Evolutionary conservation across 192 early-diverging fungal species (phyloP).

Genomic region (Rhizophagus prolifer): DNA sequence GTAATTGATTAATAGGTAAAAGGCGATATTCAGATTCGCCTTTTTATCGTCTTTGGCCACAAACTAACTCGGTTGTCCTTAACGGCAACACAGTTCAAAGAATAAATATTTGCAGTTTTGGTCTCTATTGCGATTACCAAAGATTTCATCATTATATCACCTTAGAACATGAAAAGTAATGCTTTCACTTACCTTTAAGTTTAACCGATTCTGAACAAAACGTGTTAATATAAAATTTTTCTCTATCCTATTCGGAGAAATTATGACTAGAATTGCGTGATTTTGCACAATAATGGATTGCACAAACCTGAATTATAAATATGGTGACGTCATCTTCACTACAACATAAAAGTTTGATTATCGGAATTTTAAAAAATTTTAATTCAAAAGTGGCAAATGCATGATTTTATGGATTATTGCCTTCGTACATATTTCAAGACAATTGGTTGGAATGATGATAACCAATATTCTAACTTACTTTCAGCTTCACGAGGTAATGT

Average conservation of each 20-base stretch:
- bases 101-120: background rate
- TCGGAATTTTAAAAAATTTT: too few relatives aligned
- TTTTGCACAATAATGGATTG: too few relatives aligned
- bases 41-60: slow-evolving; percentile 9
- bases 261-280: too few relatives aligned
- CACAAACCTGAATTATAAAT: too few relatives aligned
- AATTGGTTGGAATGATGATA: slow-evolving; percentile 77
- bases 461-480: slow-evolving; percentile 81
- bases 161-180: background rate
- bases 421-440: slow-evolving; percentile 75
- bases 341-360: too few relatives aligned
- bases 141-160: slow-evolving; percentile 12
- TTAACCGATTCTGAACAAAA: too few relatives aligned
- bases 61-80: background rate
- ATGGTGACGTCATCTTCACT: too few relatives aligned
- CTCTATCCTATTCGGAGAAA: too few relatives aligned
- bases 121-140: slow-evolving; percentile 14
- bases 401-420: slow-evolving; percentile 82
- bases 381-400: slow-evolving; percentile 39
- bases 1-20: background rate
- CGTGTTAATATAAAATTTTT: too few relatives aligned
- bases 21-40: slow-evolving; percentile 1
- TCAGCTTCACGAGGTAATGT: slow-evolving; percentile 57
- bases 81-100: background rate
- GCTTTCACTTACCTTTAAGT: too few relatives aligned